phyloP scores from a whole-genome alignment of 306 rosid genomes.

The Heteromeles arbutifolia region DNA sequence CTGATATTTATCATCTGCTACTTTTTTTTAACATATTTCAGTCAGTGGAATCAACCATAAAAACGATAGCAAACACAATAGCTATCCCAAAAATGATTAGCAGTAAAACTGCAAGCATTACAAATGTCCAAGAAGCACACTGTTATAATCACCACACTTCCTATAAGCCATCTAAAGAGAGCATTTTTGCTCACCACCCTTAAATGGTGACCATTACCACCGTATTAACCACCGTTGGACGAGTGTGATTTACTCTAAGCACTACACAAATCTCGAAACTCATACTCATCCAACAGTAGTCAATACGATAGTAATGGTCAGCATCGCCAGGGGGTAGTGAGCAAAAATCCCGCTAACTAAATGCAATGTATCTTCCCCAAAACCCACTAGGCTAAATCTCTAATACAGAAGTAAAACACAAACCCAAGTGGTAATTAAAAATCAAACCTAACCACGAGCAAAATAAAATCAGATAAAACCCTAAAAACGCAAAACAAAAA shows the following conservation, averaged over 20 bases:
- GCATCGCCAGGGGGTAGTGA: background rate
- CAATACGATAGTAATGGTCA: background rate
- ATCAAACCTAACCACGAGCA: background rate
- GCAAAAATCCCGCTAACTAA: background rate
- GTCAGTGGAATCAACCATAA: conserved; percentile 74
- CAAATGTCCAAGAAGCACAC: background rate
- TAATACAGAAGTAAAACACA: background rate
- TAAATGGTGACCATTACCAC: too few species aligned
- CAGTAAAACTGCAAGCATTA: background rate
- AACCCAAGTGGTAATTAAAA: too few species aligned
- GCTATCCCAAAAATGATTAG: background rate
- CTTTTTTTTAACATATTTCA: conserved; percentile 16
- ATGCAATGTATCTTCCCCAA: background rate
- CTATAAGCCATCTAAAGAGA: too few species aligned
- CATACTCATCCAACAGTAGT: background rate
- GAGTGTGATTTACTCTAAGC: too few species aligned
- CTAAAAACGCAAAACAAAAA: background rate
- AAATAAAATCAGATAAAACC: background rate
- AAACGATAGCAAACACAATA: background rate
- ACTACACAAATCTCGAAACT: background rate
- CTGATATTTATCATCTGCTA: background rate
- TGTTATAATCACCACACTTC: background rate
- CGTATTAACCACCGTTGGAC: too few species aligned
- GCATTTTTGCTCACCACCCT: too few species aligned
- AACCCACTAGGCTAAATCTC: background rate